These are phyloP conservation scores for Henningerozyma blattae DNA, from an alignment of 805 yeast species.

Conservation along the genomic window DNA sequence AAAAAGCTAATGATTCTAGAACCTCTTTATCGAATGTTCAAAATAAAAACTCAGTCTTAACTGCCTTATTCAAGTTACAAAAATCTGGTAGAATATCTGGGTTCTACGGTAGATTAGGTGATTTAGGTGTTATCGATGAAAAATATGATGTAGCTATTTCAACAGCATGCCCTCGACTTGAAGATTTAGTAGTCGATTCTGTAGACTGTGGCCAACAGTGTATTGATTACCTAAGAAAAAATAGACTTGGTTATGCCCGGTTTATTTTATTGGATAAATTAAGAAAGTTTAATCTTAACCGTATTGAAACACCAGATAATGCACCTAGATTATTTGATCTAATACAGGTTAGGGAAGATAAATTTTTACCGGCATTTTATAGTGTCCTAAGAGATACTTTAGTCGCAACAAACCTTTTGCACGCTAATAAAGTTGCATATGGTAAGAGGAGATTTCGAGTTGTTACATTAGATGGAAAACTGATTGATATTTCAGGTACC, in stretches of 20 bases:
- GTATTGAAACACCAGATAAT: slow-evolving; percentile 58
- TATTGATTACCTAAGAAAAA: slow-evolving; percentile 71
- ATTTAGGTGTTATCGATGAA: slow-evolving; percentile 81
- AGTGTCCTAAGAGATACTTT: slow-evolving; percentile 78
- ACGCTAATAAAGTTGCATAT: slow-evolving; percentile 83
- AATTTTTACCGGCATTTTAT: slow-evolving; percentile 79
- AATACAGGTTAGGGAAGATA: slow-evolving; percentile 51
- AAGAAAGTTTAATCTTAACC: slow-evolving; percentile 44
- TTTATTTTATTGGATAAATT: slow-evolving; percentile 73
- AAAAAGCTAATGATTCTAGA: slow-evolving; percentile 54
- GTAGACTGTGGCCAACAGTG: slow-evolving; percentile 63
- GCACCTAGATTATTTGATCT: slow-evolving; percentile 80
- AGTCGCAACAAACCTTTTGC: slow-evolving; percentile 65
- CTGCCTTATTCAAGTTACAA: slow-evolving; percentile 55
- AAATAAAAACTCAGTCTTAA: slow-evolving; percentile 62
- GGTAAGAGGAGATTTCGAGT: slow-evolving; percentile 74
- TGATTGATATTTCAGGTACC: slow-evolving; percentile 89
- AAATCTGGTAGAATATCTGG: slow-evolving; percentile 77
- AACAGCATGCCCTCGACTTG: slow-evolving; percentile 84
- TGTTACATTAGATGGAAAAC: slow-evolving; percentile 83
- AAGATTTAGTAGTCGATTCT: slow-evolving; percentile 85
- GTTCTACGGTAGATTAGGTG: slow-evolving; percentile 84
- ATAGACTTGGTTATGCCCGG: slow-evolving; percentile 78
- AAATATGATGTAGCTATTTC: slow-evolving; percentile 87
- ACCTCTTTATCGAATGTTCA: slow-evolving; percentile 43